A percentile compares a stretch with the other conserved stretches of the same genome.
Conservation (phyloP, 352 stramenopile genomes). For the Phytopythium delawarense region DNA sequence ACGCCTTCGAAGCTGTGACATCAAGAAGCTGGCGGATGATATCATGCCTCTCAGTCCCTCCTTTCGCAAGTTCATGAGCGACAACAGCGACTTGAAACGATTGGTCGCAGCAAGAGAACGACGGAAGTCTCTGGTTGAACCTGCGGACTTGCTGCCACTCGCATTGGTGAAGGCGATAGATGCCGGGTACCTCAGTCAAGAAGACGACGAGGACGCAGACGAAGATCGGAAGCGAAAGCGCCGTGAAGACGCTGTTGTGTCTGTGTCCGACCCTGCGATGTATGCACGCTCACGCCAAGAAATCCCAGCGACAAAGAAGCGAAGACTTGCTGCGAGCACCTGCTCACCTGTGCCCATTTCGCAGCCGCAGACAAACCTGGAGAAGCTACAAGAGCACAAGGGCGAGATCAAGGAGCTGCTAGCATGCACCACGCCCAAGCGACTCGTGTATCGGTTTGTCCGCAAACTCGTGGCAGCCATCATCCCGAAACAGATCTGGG, state of each 20-base stretch:
- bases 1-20: constrained; percentile 29
- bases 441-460: constrained; percentile 40
- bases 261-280: constrained; percentile 30
- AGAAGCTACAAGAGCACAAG: constrained; percentile 49
- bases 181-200: constrained; percentile 60
- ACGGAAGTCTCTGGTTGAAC: background rate
- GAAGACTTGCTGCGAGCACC: background rate
- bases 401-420: constrained; percentile 40
- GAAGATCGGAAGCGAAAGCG: constrained; percentile 42
- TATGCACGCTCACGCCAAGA: background rate
- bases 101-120: constrained; percentile 11
- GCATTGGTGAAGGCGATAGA: constrained; percentile 31
- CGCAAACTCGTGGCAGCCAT: constrained; percentile 45
- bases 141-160: constrained; percentile 14
- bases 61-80: constrained; percentile 46
- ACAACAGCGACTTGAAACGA: constrained; percentile 27
- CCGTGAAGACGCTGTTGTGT: constrained; percentile 41
- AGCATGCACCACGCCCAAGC: constrained; percentile 37
- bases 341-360: background rate
- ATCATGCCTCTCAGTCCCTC: constrained; percentile 25
- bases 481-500: constrained; percentile 63
- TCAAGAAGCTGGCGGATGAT: constrained; percentile 28
- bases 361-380: constrained; percentile 6
- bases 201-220: constrained; percentile 17
- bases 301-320: constrained; percentile 10